phyloP scores from a whole-genome alignment of 768 basidiomycete species.

The Psilocybe sp. region DNA sequence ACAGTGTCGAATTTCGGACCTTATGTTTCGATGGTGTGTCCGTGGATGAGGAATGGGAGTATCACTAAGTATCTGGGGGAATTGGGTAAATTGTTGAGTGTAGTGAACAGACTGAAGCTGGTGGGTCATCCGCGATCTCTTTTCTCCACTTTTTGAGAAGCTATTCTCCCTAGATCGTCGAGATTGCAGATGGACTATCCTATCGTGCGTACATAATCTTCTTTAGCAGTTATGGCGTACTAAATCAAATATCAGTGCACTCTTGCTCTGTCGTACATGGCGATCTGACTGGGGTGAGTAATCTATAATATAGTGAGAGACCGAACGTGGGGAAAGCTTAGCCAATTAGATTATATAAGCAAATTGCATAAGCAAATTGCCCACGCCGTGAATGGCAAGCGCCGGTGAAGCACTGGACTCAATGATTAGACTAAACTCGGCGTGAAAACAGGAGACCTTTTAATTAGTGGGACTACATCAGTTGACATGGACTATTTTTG shows the following conservation, averaged over 20 bases:
- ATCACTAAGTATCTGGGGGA: slow-evolving; percentile 34
- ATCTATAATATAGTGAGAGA: no score
- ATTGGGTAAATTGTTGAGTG: slow-evolving; percentile 31
- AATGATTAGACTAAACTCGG: no score
- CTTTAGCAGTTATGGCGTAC: neutral
- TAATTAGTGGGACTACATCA: no score
- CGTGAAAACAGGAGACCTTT: no score
- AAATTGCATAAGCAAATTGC: no score
- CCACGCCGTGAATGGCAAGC: no score
- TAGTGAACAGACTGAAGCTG: slow-evolving; percentile 31
- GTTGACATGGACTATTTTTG: no score
- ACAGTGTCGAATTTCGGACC: slow-evolving; percentile 35
- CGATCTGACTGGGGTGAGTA: slow-evolving; percentile 38
- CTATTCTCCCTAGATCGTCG: slow-evolving; percentile 27
- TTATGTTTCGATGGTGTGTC: slow-evolving; percentile 36
- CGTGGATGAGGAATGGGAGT: slow-evolving; percentile 39
- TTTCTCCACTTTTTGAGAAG: neutral
- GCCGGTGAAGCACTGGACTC: no score
- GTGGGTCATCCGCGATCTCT: slow-evolving; percentile 18
- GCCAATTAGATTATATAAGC: no score
- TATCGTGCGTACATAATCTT: slow-evolving; percentile 25
- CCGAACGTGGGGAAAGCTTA: no score
- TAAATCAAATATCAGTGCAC: slow-evolving; percentile 27
- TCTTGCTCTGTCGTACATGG: slow-evolving; percentile 37
- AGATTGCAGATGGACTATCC: slow-evolving; percentile 35